Percentiles rank a stretch among this genome's conserved stretches.
These are phyloP conservation scores for Sphagnum contortum DNA, from an alignment of 225 moss, liverwort and hornwort species.

Conservation along the genomic window DNA sequence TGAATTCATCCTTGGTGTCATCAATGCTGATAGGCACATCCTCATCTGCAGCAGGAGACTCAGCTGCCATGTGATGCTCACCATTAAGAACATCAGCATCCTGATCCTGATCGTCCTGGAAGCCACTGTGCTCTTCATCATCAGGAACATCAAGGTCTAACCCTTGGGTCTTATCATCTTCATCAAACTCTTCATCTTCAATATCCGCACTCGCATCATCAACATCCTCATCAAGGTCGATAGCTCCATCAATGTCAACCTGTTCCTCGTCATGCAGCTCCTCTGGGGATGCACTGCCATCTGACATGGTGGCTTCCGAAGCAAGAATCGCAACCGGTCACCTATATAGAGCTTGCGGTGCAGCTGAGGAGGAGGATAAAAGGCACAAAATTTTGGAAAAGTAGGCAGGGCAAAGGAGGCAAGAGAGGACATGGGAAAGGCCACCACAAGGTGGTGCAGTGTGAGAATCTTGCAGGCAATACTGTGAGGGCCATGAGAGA, in stretches of 20 bases:
- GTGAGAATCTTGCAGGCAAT: conserved; percentile 98
- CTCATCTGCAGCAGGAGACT: conserved; percentile 35
- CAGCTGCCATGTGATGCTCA: conserved; percentile 46
- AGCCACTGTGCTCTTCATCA: conserved; percentile 63
- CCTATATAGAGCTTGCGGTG: conserved; percentile 93
- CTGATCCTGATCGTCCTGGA: conserved; percentile 69
- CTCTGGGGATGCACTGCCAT: conserved; percentile 87
- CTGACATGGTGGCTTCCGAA: conserved; percentile 67
- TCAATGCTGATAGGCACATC: conserved; percentile 41
- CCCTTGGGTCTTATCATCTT: conserved; percentile 41
- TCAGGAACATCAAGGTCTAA: conserved; percentile 71
- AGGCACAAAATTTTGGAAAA: conserved; percentile 27
- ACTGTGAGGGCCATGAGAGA: conserved; percentile 99
- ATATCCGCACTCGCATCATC: conserved; percentile 56
- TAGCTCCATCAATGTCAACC: conserved; percentile 80
- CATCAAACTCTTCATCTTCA: conserved; percentile 56
- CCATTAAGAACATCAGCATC: conserved; percentile 63
- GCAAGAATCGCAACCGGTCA: conserved; percentile 40
- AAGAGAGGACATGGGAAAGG: conserved; percentile 99
- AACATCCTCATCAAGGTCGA: conserved; percentile 60
- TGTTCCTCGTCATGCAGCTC: conserved; percentile 95
- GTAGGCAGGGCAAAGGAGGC: conserved; percentile 77
- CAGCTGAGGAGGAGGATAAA: conserved; percentile 95
- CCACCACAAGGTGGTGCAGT: conserved; percentile 99
- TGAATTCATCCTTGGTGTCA: conserved; percentile 49